phyloP scores from a whole-genome alignment of 2,329 filamentous ascomycete species.

The Colletotrichum theobromicola region DNA sequence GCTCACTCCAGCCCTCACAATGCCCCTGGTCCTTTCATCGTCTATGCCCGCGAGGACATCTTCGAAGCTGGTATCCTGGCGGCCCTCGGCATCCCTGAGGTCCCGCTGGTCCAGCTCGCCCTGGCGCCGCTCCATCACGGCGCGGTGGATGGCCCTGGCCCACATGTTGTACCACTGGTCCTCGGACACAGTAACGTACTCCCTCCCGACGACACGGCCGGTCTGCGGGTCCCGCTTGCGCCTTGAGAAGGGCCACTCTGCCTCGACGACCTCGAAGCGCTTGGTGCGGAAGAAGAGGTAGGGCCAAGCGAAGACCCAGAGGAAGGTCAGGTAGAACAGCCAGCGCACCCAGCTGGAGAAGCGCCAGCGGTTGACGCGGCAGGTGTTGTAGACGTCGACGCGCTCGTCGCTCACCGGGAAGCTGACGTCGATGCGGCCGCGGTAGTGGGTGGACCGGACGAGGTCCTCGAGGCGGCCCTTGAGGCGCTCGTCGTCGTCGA shows the following conservation, averaged over 20 bases:
- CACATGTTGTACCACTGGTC: constrained; percentile 69
- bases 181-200: constrained; percentile 60
- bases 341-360: constrained; percentile 66
- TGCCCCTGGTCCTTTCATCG: constrained; percentile 43
- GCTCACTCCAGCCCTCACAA: constrained; percentile 53
- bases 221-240: constrained; percentile 7
- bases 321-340: constrained; percentile 69
- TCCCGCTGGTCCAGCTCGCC: constrained; percentile 63
- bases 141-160: constrained; percentile 62
- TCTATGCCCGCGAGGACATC: constrained; percentile 35
- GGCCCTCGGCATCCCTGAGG: constrained; percentile 47
- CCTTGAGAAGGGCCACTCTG: constrained; percentile 64
- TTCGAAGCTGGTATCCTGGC: constrained; percentile 36
- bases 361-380: constrained; percentile 68
- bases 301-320: constrained; percentile 76
- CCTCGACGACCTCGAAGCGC: constrained; percentile 67
- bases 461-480: constrained; percentile 57
- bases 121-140: constrained; percentile 63
- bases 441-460: constrained; percentile 70
- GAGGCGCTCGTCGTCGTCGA: constrained; percentile 60
- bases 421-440: constrained; percentile 61
- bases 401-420: constrained; percentile 64
- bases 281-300: constrained; percentile 71
- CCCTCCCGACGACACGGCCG: constrained; percentile 27
- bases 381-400: constrained; percentile 69